Evolutionary conservation across 257 asterid species (phyloP), one percentile per base, ranked within the genome.

Genomic region (Leptodermis oblonga): DNA sequence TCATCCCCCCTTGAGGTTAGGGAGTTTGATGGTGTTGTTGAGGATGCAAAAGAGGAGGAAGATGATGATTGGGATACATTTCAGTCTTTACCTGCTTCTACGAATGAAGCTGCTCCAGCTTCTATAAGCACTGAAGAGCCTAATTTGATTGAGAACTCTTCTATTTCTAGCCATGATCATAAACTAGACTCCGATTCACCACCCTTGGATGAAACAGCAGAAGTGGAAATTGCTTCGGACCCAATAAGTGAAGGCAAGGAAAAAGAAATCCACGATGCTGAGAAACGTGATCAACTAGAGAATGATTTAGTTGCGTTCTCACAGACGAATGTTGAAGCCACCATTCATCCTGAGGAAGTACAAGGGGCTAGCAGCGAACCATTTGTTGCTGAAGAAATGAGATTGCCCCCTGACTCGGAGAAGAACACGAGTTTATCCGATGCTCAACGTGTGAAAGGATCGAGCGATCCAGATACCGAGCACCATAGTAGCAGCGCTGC

Each of bases 41-140:
- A n/a, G 4, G 67, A 62, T 59, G 91, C 85, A 25, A 89, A 82
- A 7, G 90, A 83, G 18, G 88, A 80, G 23, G 90, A 86, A 0
- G 96, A 91, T 0, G 96, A 90, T 43, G 99, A 94, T 74, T 94
- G 99, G 99, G 99, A 94, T 73, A 86, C 92, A 74, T 94, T 91
- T 82, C 99, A 94, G 82, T 93, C 99, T 31, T 91, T 94, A 81
- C 89, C 99, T 56, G 90, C 95, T 69, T 78, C 93, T 17, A 78
- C 61, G 60, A 83, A 68, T 64, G 97, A 77, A 80, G 73, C 74
- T 73, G 75, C 69, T 71, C 79, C 87, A 31, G 64, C 86, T 74
- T 83, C 81, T 51, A 53, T 0, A 22, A 52, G 62, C 28, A 33
- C 56, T 25, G 73, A 69, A 65, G 76, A 64, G 49, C 70, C 74